Conservation (phyloP, 2,329 filamentous ascomycete species). For the Colletotrichum tamarilloi region DNA sequence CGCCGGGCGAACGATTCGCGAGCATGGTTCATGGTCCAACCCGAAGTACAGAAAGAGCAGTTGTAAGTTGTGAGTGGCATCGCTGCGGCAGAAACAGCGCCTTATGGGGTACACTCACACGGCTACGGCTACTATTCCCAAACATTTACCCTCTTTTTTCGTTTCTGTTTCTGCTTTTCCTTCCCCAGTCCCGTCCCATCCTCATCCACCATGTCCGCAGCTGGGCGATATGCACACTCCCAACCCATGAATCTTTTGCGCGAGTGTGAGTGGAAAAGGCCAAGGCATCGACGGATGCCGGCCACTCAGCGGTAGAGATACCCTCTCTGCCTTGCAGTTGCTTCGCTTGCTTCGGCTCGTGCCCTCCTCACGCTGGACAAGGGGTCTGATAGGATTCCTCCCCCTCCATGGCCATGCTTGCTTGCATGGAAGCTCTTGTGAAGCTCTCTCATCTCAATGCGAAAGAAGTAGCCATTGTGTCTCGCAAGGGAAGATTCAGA, state of each 20-base stretch:
- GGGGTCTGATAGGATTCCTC: neutral
- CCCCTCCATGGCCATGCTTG: neutral
- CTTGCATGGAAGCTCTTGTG: neutral
- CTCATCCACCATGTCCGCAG: neutral
- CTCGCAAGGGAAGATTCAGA: neutral
- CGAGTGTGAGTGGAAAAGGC: neutral
- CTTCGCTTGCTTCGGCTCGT: neutral
- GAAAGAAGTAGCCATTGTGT: neutral
- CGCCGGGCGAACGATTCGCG: neutral
- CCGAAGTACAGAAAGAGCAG: neutral
- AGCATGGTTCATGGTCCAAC: neutral
- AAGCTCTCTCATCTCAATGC: neutral
- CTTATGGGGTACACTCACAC: neutral
- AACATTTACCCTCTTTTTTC: constrained; percentile 5
- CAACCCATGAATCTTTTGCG: neutral
- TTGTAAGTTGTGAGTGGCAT: constrained; percentile 1
- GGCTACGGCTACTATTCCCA: neutral
- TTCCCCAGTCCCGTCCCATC: neutral
- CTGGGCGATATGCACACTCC: constrained; percentile 24
- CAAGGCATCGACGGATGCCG: constrained; percentile 10
- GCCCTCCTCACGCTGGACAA: neutral
- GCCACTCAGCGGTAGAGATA: neutral
- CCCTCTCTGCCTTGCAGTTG: constrained; percentile 17
- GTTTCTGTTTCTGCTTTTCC: neutral
- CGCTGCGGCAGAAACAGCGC: neutral